A percentile compares a stretch with the other conserved stretches of the same genome.
Conservation (phyloP, 306 rosid genomes). For the Quercus suber region DNA sequence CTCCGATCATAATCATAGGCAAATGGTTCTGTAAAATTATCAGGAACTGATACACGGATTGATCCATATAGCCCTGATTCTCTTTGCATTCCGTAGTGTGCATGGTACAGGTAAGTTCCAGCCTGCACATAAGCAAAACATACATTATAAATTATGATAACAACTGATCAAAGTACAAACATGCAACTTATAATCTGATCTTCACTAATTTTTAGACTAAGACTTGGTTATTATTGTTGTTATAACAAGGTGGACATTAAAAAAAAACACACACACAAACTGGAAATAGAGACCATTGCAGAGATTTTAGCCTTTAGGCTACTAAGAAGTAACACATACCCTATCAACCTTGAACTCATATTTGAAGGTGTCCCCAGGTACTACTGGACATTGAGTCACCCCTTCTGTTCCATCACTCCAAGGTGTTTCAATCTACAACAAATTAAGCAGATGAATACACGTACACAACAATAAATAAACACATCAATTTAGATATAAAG, state of each 20-base stretch:
- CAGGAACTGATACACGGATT: constrained; percentile 58
- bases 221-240: not conserved
- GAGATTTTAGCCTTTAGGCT: too few relatives aligned
- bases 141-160: not conserved
- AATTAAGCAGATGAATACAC: not conserved
- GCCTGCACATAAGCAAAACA: constrained; percentile 38
- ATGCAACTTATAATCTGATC: too few relatives aligned
- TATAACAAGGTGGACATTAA: too few relatives aligned
- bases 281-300: not conserved
- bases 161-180: not conserved
- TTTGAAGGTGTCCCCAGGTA: constrained; percentile 74
- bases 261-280: not conserved
- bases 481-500: not conserved
- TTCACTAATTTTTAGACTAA: too few relatives aligned
- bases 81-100: constrained; percentile 95
- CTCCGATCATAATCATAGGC: constrained; percentile 70
- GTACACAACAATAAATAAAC: not conserved
- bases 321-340: constrained; percentile 25
- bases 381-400: constrained; percentile 73
- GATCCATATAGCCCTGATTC: constrained; percentile 74
- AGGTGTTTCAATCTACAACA: constrained; percentile 68
- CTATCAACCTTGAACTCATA: constrained; percentile 80
- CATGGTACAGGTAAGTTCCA: constrained; percentile 84
- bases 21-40: constrained; percentile 67
- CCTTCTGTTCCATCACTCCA: constrained; percentile 98